Evolutionary conservation across 208 protist species (phyloP), one percentile per base, ranked within the genome.

Genomic region (Novymonas esmeraldas): DNA sequence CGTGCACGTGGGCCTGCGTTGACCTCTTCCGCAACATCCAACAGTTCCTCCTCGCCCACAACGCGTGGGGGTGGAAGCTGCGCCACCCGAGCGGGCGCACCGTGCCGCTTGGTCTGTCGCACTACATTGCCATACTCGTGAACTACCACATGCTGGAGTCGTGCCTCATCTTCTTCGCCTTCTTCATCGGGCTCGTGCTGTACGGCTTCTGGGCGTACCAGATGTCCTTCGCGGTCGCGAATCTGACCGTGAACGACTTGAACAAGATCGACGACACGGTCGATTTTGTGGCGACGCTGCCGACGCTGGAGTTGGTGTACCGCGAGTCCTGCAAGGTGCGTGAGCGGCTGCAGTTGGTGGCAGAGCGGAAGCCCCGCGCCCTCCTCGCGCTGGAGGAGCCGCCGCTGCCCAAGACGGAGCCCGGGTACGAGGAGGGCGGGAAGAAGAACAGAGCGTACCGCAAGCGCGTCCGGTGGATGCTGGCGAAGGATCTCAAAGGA

Each of bases 191-290:
- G 5, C 34, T 95, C 2, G 73, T 97, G 18, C 74, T 97, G 24
- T 91, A 78, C 61, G 48, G 61, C 14, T 97, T 97, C 66, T 94
- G 85, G 82, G 56, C 61, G 6, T 96, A 96, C 54, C 81, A 95
- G 59, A 85, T 96, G 87, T 83, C 76, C 34, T 90, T 90, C 59
- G 85, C 85, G 13, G 31, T 91, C 26, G 28, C 51, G 13, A 96
- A 96, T 60, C 54, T 96, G 11, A 97, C 93, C 0, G 81, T 88
- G 50, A 96, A 97, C 64, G 93, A 97, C 38, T 73, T 90, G 55
- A 93, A 85, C 66, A 97, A 97, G 72, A 93, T 95, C 20, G 89
- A 93, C 20, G 83, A 94, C 57, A 76, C 88, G 18, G 75, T 78
- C 2, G 46, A 75, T 10, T 93, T 91, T 60, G 63, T 96, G 18